A percentile compares a stretch with the other conserved stretches of the same genome.
These are phyloP conservation scores for Staphylotrichum tortipilum DNA, from an alignment of 495 filamentous ascomycete species.

Conservation along the genomic window DNA sequence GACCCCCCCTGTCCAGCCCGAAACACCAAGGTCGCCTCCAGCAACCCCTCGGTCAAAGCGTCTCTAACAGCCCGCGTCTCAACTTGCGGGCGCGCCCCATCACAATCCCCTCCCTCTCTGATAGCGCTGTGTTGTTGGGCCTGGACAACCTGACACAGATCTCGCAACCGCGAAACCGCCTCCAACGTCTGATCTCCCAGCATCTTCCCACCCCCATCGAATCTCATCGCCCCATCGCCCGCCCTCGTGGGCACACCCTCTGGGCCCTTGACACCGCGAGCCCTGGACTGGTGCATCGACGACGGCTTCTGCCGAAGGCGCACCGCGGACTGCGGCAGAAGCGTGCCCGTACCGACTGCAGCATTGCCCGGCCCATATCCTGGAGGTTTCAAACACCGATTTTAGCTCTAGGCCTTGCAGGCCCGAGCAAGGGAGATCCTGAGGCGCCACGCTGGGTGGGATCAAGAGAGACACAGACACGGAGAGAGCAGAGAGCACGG, in stretches of 20 bases:
- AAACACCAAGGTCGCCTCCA: slow-evolving; percentile 31
- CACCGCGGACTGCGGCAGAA: too few relatives aligned
- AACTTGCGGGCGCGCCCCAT: slow-evolving; percentile 24
- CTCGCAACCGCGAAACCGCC: slow-evolving; percentile 30
- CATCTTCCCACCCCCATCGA: slow-evolving; percentile 7
- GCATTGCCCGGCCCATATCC: not conserved
- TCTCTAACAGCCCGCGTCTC: slow-evolving; percentile 40
- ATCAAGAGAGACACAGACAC: too few relatives aligned
- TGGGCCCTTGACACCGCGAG: too few relatives aligned
- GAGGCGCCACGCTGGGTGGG: too few relatives aligned
- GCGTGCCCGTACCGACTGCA: too few relatives aligned
- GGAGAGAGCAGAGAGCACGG: slow-evolving; percentile 2
- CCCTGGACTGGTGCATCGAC: not conserved
- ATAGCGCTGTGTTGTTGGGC: slow-evolving; percentile 22
- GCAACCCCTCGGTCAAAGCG: slow-evolving; percentile 26
- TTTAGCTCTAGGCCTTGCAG: not conserved
- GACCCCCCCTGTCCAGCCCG: slow-evolving; percentile 30
- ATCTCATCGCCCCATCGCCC: slow-evolving; percentile 4
- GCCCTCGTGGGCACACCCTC: not conserved
- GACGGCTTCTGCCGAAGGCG: not conserved
- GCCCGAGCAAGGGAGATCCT: not conserved
- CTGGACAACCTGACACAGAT: slow-evolving; percentile 31
- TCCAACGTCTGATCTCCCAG: slow-evolving; percentile 28
- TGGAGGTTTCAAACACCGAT: slow-evolving; percentile 3
- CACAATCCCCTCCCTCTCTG: slow-evolving; percentile 22